phyloP scores from a whole-genome alignment of 2,329 filamentous ascomycete genomes.

The Pseudovirgaria hyperparasitica region DNA sequence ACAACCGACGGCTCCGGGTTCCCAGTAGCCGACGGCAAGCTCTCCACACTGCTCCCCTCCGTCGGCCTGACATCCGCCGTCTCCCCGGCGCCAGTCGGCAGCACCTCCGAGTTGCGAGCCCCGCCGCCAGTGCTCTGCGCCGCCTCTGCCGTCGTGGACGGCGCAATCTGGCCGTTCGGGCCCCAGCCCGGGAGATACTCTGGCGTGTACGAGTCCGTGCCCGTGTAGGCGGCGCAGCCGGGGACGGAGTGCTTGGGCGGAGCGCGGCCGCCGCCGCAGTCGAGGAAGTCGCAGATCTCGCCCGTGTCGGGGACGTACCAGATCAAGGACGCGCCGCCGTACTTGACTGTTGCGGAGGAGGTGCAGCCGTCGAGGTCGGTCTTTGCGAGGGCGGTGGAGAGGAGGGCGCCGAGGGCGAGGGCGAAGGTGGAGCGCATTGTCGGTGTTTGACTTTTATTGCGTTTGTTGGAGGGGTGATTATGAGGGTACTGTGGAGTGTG shows the following conservation, averaged over 20 bases:
- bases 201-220: constrained; percentile 43
- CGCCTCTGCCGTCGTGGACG: no score
- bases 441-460: constrained; percentile 1
- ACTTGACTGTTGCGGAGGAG: constrained; percentile 18
- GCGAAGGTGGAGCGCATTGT: constrained; percentile 11
- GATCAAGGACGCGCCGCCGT: constrained; percentile 34
- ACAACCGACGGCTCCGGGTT: no score
- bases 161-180: constrained; percentile 4
- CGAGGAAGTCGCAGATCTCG: constrained; percentile 50
- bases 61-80: no score
- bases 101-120: no score
- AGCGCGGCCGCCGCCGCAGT: constrained; percentile 56
- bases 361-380: constrained; percentile 34
- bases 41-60: no score
- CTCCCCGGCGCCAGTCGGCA: no score
- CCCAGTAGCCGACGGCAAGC: no score
- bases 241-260: constrained; percentile 51
- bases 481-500: background rate
- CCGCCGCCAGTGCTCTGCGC: no score
- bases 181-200: constrained; percentile 31
- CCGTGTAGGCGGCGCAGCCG: constrained; percentile 44
- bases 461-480: constrained; percentile 1
- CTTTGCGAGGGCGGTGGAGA: constrained; percentile 18
- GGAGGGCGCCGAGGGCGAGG: constrained; percentile 16
- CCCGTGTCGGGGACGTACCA: constrained; percentile 52